Evolutionary conservation across 2,329 filamentous ascomycete species (phyloP).

Genomic region (Chaetomiaceae sp.): DNA sequence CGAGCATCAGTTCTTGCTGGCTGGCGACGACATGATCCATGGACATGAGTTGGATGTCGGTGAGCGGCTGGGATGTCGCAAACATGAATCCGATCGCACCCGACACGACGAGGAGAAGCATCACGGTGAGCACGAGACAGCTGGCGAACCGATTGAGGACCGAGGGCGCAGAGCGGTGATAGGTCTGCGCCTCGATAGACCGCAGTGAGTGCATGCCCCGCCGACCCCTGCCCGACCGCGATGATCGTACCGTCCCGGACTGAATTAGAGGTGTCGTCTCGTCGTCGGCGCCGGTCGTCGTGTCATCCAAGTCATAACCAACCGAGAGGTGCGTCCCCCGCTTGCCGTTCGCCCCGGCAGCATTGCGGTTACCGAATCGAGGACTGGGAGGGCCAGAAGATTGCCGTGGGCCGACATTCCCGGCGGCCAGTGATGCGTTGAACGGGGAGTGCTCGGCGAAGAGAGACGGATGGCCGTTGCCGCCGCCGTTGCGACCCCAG

Average conservation of each 20-base stretch:
- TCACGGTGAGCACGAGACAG: constrained; percentile 76
- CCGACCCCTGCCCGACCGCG: constrained; percentile 54
- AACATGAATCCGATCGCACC: constrained; percentile 85
- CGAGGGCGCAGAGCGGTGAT: constrained; percentile 56
- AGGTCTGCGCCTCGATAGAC: constrained; percentile 69
- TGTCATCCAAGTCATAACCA: constrained; percentile 76
- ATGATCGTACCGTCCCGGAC: constrained; percentile 51
- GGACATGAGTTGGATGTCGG: constrained; percentile 70
- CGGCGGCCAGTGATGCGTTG: constrained; percentile 50
- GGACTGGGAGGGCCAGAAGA: constrained; percentile 69
- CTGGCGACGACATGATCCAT: constrained; percentile 90
- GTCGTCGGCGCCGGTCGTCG: constrained; percentile 69
- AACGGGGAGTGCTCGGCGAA: constrained; percentile 79
- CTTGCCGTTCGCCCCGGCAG: constrained; percentile 36
- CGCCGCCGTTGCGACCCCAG: constrained; percentile 65
- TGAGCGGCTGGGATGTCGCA: constrained; percentile 82
- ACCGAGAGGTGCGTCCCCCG: constrained; percentile 58
- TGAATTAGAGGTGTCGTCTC: constrained; percentile 78
- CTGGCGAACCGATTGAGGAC: constrained; percentile 74
- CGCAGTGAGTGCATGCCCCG: constrained; percentile 54
- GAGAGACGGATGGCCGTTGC: constrained; percentile 64
- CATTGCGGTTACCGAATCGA: constrained; percentile 43
- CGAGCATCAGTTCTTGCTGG: constrained; percentile 92
- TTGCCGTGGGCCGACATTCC: constrained; percentile 49
- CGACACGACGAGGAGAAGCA: constrained; percentile 77